Evolutionary conservation across 768 basidiomycete genomes (phyloP), one percentile per base, ranked within the genome.

Genomic region (Tephrocybe sp.): DNA sequence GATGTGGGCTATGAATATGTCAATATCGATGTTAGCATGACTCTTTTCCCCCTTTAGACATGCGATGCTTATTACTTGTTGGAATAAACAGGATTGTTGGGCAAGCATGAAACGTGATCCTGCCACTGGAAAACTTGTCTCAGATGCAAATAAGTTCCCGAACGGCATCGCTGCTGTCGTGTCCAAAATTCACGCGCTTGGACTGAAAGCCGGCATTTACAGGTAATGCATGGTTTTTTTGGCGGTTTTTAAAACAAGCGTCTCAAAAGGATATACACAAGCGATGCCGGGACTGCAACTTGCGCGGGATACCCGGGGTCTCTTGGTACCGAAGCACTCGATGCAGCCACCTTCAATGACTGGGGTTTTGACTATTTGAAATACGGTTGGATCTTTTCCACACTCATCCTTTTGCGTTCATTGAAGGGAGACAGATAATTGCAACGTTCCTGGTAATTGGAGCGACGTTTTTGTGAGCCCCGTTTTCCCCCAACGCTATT

Each of bases 361-460:
- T 82, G 80, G 80, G 77, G 75, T 5, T 69, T 82, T 34, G 80
- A 82, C 52, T 80, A 79, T 57, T 60, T 81, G 49, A 80, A 80
- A 69, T 80, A 81, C 57, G 78, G 78, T 27, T 1, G 8, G n/a
- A 29, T 21, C 29, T 13, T n/a, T 40, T 29, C 27, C 27, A 29
- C 11, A 4, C 38, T 23, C 21, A 45, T 19, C 12, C 13, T 18
- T 19, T n/a, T 3, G 10, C n/a, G 4, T 24, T 24, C 34, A 18
- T 23, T 12, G 27, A 39, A 46, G 13, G 39, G n/a, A 27, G 16
- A 10, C 36, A 79, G 77, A 80, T 52, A 80, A 80, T 55, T 80
- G 78, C 58, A 71, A 76, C 54, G 69, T 79, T n/a, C 78, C 78
- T 16, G 56, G 47, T 9, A 77, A 79, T 54, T 79, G 77, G 78